phyloP scores from a whole-genome alignment of 139 green algal genomes.

The Pseudopediastrum boryanum region DNA sequence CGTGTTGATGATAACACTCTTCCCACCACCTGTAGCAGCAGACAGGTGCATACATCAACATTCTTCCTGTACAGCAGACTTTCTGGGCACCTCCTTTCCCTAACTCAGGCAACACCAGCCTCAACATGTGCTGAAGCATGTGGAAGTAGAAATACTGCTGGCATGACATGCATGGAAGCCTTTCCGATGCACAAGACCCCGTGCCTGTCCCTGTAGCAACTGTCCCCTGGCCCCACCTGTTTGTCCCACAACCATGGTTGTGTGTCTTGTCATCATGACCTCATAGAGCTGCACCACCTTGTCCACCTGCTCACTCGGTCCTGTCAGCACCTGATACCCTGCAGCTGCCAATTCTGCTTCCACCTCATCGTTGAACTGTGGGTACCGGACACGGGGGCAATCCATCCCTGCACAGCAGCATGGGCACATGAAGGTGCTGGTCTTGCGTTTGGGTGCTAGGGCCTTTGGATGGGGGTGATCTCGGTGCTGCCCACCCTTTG shows the following conservation, averaged over 20 bases:
- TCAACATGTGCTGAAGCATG: too few relatives aligned
- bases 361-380: conserved; percentile 83
- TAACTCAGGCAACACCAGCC: too few relatives aligned
- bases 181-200: too few relatives aligned
- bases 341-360: conserved; percentile 80
- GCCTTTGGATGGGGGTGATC: too few relatives aligned
- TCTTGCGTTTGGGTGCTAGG: too few relatives aligned
- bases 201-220: conserved; percentile 85
- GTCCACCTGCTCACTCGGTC: conserved; percentile 64
- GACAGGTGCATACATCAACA: conserved; percentile 2
- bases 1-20: conserved; percentile 87
- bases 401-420: conserved; percentile 78
- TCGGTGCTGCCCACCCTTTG: too few relatives aligned
- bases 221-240: too few relatives aligned
- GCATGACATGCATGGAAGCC: too few relatives aligned
- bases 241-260: conserved; percentile 92
- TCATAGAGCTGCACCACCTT: conserved; percentile 90
- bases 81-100: too few relatives aligned
- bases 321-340: conserved; percentile 59
- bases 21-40: conserved; percentile 75
- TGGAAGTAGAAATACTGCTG: too few relatives aligned
- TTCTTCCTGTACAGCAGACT: not conserved
- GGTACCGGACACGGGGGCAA: conserved; percentile 77
- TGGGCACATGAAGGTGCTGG: too few relatives aligned
- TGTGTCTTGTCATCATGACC: conserved; percentile 84